Conservation (phyloP, 2,329 filamentous ascomycete genomes). For the Ascocoryne sarcoides region DNA sequence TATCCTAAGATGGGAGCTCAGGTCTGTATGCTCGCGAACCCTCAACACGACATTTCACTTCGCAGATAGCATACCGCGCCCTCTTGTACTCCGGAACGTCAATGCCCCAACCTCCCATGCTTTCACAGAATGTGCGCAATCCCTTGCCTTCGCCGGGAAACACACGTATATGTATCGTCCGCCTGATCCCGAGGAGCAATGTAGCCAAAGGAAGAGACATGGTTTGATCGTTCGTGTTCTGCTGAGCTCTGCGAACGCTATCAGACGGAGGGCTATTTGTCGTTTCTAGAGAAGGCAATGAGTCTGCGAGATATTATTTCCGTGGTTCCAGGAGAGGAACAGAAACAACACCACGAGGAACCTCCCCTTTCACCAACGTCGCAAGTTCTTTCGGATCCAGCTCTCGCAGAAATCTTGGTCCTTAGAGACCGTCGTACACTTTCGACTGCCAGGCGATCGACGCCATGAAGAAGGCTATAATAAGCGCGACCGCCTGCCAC, state of each 20-base stretch:
- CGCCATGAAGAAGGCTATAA: constrained; percentile 3
- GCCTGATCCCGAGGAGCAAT: constrained; percentile 14
- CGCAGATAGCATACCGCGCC: constrained; percentile 12
- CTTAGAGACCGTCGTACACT: constrained; percentile 11
- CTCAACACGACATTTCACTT: constrained; percentile 6
- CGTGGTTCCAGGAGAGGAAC: constrained; percentile 9
- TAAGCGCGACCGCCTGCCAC: too few relatives aligned
- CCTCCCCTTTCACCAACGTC: constrained; percentile 6
- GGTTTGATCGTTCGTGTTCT: constrained; percentile 10
- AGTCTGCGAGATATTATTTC: constrained; percentile 13
- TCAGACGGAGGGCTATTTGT: constrained; percentile 5
- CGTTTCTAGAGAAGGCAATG: constrained; percentile 12
- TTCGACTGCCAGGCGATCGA: constrained; percentile 9
- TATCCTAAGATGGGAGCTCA: constrained; percentile 5
- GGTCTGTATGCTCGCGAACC: constrained; percentile 14
- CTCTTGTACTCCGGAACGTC: constrained; percentile 14
- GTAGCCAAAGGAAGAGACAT: constrained; percentile 7
- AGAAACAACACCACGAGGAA: constrained; percentile 7
- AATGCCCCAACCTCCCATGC: constrained; percentile 12
- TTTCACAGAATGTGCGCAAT: constrained; percentile 12
- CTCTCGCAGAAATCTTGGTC: constrained; percentile 2
- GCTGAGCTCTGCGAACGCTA: constrained; percentile 9
- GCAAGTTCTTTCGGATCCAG: constrained; percentile 11
- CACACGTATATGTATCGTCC: constrained; percentile 15
- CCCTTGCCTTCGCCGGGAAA: constrained; percentile 8